Evolutionary conservation across 441 rosid species (phyloP), one percentile per base, ranked within the genome.

Genomic region (Biscutella laevigata): DNA sequence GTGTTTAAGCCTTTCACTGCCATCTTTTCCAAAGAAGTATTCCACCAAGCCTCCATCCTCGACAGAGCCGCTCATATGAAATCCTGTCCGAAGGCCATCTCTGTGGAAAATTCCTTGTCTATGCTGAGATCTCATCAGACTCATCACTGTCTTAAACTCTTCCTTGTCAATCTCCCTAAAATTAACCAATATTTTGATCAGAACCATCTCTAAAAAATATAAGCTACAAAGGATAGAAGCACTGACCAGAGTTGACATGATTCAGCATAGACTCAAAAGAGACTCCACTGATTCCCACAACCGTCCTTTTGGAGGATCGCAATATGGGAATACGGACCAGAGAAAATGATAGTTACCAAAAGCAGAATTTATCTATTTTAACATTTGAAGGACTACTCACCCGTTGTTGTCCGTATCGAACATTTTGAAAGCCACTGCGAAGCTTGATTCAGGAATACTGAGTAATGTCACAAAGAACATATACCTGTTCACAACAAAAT

Each of bases 121-220:
- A 56, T 79, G 78, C 24, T 73, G 80, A 67, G 79, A 70, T 61
- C 98, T 77, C 96, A 90, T 90, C 72, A 87, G 75, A 35, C 74
- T 73, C 94, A 83, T 86, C 67, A 89, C 95, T 56, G 77, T 82
- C 83, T 86, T 89, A 64, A 89, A 83, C 78, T 87, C 96, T 53
- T 72, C 77, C 65, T 60, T 82, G 38, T 71, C 81, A 53, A 92
- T 86, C 77, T 88, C 94, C 74, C 98, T 92, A 66, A 11, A 43
- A 15, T 3, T 35, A 45, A 61, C 14, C 1, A 17, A 17, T 1
- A 17, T 17, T 19, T 17, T 24, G 11, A 26, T 68, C 57, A 57
- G 46, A 46, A 44, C 22, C 53, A 11, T 41, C 40, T 43, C 29
- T 13, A 58, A 10, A 57, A 56, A 21, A 13, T 13, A 58, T 8